phyloP scores from a whole-genome alignment of 2,329 filamentous ascomycete species.

The Diaporthe nobilis region DNA sequence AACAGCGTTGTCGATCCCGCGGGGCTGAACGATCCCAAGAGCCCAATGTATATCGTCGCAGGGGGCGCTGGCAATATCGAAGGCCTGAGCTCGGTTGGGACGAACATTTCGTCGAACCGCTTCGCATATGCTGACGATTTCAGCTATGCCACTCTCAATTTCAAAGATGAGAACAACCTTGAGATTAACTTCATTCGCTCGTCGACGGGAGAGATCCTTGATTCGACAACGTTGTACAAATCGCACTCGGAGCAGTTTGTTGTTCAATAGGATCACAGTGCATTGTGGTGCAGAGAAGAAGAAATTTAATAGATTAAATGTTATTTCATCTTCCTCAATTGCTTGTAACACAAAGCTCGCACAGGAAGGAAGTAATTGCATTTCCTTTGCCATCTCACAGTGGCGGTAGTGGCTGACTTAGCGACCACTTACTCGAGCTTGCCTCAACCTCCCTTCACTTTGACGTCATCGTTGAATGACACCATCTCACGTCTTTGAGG shows the following conservation, averaged over 20 bases:
- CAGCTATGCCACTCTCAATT: constrained; percentile 63
- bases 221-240: constrained; percentile 64
- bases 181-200: constrained; percentile 66
- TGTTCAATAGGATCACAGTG: constrained; percentile 48
- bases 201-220: constrained; percentile 62
- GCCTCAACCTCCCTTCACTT: neutral
- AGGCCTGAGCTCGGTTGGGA: constrained; percentile 60
- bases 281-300: neutral
- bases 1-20: constrained; percentile 53
- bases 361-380: no score
- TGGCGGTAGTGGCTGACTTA: neutral
- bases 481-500: constrained; percentile 28
- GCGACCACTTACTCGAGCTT: neutral
- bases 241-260: constrained; percentile 62
- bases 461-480: constrained; percentile 39
- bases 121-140: constrained; percentile 68
- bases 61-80: constrained; percentile 71
- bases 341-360: neutral
- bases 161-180: constrained; percentile 61
- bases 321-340: neutral
- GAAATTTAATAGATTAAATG: neutral
- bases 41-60: constrained; percentile 69
- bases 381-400: neutral
- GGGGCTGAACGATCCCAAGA: constrained; percentile 55
- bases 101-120: constrained; percentile 58